Conservation (phyloP, 768 basidiomycete species). For the Termitomyces sp. region DNA sequence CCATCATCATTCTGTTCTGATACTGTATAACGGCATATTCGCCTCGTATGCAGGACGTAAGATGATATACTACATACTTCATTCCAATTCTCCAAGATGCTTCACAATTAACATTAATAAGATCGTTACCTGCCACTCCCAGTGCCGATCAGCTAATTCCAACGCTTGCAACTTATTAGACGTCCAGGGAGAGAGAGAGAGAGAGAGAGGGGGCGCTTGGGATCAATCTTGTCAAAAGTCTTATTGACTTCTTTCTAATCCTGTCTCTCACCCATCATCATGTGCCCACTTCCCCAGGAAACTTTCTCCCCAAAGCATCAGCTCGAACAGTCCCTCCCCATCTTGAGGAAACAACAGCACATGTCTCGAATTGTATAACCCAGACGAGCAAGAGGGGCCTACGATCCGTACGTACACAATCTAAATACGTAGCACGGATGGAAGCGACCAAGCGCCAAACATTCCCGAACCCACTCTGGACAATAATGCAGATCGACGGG, state of each 20-base stretch:
- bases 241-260: not conserved
- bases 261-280: not conserved
- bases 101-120: not conserved
- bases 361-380: too few relatives aligned
- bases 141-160: not conserved
- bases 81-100: not conserved
- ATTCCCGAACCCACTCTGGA: not conserved
- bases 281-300: not conserved
- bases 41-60: not conserved
- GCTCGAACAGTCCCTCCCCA: not conserved
- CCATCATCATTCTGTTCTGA: not conserved
- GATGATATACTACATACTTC: not conserved
- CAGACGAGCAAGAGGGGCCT: too few relatives aligned
- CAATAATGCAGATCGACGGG: not conserved
- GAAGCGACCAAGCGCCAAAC: not conserved
- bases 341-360: too few relatives aligned
- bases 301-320: not conserved
- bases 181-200: too few relatives aligned
- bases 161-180: not conserved
- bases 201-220: too few relatives aligned
- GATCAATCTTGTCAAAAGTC: not conserved
- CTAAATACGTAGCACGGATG: not conserved
- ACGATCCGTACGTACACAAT: too few relatives aligned
- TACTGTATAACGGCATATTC: not conserved
- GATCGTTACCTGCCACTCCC: not conserved